Evolutionary conservation across 306 rosid genomes (phyloP).

Genomic region (Cucurbita ficifolia): DNA sequence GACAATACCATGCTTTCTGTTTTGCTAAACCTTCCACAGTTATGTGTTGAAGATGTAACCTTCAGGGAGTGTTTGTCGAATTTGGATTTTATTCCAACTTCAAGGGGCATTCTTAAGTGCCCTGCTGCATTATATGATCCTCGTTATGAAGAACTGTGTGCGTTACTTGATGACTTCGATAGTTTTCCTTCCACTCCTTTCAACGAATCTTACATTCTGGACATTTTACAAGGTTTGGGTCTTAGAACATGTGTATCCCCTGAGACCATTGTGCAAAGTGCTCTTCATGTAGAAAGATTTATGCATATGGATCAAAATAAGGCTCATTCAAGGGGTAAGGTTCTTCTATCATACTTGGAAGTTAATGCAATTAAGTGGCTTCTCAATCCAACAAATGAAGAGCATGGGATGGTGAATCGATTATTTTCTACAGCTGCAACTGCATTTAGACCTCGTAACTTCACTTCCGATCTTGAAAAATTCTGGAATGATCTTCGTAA

Average conservation of each 20-base stretch:
- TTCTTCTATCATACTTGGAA: slow-evolving; percentile 83
- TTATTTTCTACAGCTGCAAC: slow-evolving; percentile 64
- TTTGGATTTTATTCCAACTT: slow-evolving; percentile 62
- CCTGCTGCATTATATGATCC: slow-evolving; percentile 80
- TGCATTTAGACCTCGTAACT: slow-evolving; percentile 46
- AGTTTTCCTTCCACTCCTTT: slow-evolving; percentile 69
- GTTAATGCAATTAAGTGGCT: slow-evolving; percentile 90
- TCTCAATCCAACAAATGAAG: slow-evolving; percentile 42
- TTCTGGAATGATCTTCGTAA: slow-evolving; percentile 76
- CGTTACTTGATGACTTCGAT: slow-evolving; percentile 60
- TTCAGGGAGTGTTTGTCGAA: slow-evolving; percentile 56
- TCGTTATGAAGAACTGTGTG: slow-evolving; percentile 68
- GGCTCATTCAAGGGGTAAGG: slow-evolving; percentile 64
- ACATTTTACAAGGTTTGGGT: slow-evolving; percentile 73
- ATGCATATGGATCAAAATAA: slow-evolving; percentile 68
- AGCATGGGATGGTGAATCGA: slow-evolving; percentile 57
- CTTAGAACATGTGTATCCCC: slow-evolving; percentile 76
- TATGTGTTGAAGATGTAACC: slow-evolving; percentile 59
- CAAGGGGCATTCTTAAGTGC: slow-evolving; percentile 45
- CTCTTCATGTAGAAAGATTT: slow-evolving; percentile 52
- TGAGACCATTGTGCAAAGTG: slow-evolving; percentile 64
- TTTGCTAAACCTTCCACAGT: slow-evolving; percentile 60
- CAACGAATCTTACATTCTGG: slow-evolving; percentile 51
- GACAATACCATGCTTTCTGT: slow-evolving; percentile 66
- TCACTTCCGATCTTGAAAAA: slow-evolving; percentile 62